Evolutionary conservation across 441 rosid species (phyloP).

Genomic region (Gossypium schwendimanii): DNA sequence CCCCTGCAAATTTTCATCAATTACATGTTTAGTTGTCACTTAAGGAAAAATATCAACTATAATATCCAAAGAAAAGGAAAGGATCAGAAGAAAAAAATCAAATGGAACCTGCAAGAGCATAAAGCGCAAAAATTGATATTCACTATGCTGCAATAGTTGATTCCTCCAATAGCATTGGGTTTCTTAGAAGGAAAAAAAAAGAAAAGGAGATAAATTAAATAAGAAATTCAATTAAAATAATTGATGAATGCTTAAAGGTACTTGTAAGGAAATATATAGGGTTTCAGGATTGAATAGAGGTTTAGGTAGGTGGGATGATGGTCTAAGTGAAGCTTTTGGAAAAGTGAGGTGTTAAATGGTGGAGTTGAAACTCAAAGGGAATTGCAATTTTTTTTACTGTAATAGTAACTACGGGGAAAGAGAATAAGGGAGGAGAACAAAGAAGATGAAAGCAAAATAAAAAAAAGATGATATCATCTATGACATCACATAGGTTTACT

Average conservation of each 20-base stretch:
- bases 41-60: neutral
- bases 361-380: too few species aligned
- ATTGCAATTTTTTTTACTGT: too few species aligned
- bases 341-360: too few species aligned
- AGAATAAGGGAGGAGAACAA: too few species aligned
- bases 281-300: conserved; percentile 23
- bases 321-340: neutral
- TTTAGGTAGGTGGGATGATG: conserved; percentile 27
- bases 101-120: conserved; percentile 55
- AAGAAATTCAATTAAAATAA: neutral
- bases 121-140: conserved; percentile 72
- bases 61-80: neutral
- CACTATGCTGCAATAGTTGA: conserved; percentile 55
- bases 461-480: too few species aligned
- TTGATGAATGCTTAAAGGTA: neutral
- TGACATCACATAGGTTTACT: too few species aligned
- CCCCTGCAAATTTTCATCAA: conserved; percentile 43
- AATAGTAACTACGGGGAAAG: too few species aligned
- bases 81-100: neutral
- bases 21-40: neutral
- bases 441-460: too few species aligned
- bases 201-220: neutral
- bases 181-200: conserved; percentile 29
- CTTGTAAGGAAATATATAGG: conserved; percentile 34
- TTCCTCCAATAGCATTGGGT: conserved; percentile 25